These are phyloP conservation scores for Aristolochia contorta DNA, from an alignment of 164 flowering plant species.

Conservation along the genomic window DNA sequence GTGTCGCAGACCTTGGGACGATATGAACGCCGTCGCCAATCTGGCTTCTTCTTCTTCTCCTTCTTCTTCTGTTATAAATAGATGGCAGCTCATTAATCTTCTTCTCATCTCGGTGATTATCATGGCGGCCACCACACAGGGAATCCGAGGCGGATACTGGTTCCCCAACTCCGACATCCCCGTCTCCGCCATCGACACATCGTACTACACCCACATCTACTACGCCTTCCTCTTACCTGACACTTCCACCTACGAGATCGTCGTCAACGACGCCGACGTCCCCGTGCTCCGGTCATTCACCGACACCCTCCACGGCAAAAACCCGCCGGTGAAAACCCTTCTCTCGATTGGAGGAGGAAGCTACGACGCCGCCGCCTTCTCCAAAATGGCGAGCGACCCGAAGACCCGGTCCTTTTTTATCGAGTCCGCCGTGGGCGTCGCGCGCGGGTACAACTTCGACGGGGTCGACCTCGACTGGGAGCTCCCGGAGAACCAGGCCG, in stretches of 20 bases:
- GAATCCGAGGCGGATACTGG: slow-evolving; percentile 25
- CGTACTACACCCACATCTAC: slow-evolving; percentile 30
- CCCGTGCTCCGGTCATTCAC: slow-evolving; percentile 17
- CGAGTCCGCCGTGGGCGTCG: slow-evolving; percentile 16
- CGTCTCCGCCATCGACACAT: slow-evolving; percentile 19
- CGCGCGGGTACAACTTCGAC: slow-evolving; percentile 22
- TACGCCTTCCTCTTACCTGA: slow-evolving; percentile 25
- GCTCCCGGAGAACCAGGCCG: slow-evolving; percentile 11
- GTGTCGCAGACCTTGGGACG: too few relatives aligned
- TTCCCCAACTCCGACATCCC: slow-evolving; percentile 17
- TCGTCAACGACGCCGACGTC: slow-evolving; percentile 13
- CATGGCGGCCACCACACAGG: neutral
- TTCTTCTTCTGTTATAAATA: too few relatives aligned
- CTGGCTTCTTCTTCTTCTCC: too few relatives aligned
- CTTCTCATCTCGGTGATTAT: too few relatives aligned
- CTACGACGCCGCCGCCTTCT: slow-evolving; percentile 5
- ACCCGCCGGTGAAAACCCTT: slow-evolving; percentile 19
- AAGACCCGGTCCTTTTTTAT: slow-evolving; percentile 20
- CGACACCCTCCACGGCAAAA: slow-evolving; percentile 10
- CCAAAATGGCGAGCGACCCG: slow-evolving; percentile 16
- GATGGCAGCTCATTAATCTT: too few relatives aligned
- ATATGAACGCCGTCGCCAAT: too few relatives aligned
- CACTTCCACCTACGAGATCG: slow-evolving; percentile 16
- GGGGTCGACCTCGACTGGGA: slow-evolving; percentile 36
- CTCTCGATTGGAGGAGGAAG: slow-evolving; percentile 34